phyloP scores from a whole-genome alignment of 352 stramenopile species.

The Saprolegnia diclina region DNA sequence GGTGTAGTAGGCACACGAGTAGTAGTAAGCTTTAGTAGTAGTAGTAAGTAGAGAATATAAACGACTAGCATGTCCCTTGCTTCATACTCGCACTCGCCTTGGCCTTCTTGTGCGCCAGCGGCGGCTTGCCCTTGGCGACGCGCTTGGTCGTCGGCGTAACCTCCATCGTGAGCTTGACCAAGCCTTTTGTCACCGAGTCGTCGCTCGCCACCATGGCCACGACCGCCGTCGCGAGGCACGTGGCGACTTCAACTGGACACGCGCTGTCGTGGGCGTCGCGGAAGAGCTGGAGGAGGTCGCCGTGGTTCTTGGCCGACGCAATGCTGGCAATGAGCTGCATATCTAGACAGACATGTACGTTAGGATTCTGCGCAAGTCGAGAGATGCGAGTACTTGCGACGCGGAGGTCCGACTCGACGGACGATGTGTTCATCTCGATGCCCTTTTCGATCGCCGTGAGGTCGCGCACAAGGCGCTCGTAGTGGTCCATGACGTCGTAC shows the following conservation, averaged over 20 bases:
- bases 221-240: conserved; percentile 18
- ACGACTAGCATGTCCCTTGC: background rate
- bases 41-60: conserved; percentile 35
- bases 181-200: no score
- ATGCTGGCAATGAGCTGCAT: conserved; percentile 24
- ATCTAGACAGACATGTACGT: background rate
- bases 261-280: conserved; percentile 15
- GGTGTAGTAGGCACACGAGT: conserved; percentile 33
- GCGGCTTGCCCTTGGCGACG: no score
- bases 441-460: conserved; percentile 55
- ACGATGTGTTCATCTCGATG: background rate
- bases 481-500: conserved; percentile 63
- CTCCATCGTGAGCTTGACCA: no score
- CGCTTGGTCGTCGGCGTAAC: no score
- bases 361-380: background rate
- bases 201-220: conserved; percentile 10
- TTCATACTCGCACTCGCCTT: no score
- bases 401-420: conserved; percentile 16
- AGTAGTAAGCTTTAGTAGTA: conserved; percentile 51
- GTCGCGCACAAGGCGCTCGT: conserved; percentile 74
- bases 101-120: no score
- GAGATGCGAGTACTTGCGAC: conserved; percentile 14
- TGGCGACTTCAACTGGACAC: conserved; percentile 18
- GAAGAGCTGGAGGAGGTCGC: conserved; percentile 19
- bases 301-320: conserved; percentile 5